phyloP scores from a whole-genome alignment of 805 yeast species.

The Brettanomyces anomalus region DNA sequence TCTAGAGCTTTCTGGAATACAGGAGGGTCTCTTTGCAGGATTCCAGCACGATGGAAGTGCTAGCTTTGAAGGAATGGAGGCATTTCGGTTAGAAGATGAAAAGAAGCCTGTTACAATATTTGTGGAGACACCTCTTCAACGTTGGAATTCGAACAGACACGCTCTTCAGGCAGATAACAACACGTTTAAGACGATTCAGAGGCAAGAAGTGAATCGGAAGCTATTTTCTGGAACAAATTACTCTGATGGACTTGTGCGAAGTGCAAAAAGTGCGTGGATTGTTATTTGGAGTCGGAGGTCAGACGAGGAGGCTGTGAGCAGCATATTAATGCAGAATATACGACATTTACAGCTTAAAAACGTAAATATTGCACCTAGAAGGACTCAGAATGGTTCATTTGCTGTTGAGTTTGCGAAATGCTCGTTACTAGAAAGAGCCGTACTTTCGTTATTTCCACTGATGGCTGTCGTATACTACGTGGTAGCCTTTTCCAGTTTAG shows the following conservation, averaged over 20 bases:
- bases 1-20: background rate
- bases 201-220: constrained; percentile 17
- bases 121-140: constrained; percentile 25
- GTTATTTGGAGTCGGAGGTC: constrained; percentile 22
- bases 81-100: background rate
- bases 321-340: background rate
- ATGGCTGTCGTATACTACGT: constrained; percentile 16
- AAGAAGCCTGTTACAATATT: background rate
- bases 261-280: constrained; percentile 32
- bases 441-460: constrained; percentile 11
- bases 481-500: constrained; percentile 31
- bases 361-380: constrained; percentile 14
- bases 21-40: background rate
- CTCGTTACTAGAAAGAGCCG: constrained; percentile 1
- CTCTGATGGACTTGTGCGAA: constrained; percentile 34
- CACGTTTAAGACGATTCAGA: constrained; percentile 32
- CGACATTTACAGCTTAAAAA: constrained; percentile 4
- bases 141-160: constrained; percentile 31
- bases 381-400: background rate
- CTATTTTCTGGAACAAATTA: constrained; percentile 31
- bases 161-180: constrained; percentile 24
- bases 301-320: background rate
- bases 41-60: background rate
- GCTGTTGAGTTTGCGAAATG: background rate
- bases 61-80: background rate